phyloP scores from a whole-genome alignment of 2,329 filamentous ascomycete species.

The Biscogniauxia mediterranea region DNA sequence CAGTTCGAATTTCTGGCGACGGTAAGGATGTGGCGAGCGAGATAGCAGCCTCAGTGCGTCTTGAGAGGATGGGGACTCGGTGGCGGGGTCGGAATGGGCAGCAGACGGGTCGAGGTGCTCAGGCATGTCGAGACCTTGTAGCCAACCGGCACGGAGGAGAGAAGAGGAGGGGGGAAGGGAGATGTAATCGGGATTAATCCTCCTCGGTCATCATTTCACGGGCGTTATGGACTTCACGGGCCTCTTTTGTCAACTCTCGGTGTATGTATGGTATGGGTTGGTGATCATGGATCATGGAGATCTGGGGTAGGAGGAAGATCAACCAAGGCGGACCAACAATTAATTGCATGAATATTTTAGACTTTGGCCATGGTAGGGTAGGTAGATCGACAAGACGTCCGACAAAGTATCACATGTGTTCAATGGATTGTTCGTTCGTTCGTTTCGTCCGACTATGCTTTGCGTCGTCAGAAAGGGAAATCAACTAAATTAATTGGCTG shows the following conservation, averaged over 20 bases:
- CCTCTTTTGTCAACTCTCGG: no score
- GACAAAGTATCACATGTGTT: not conserved
- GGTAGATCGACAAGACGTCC: not conserved
- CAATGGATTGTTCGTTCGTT: not conserved
- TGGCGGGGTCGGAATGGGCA: conserved; percentile 24
- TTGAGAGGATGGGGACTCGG: conserved; percentile 35
- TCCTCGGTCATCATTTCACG: not conserved
- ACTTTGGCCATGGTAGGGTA: not conserved
- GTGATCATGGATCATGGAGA: not conserved
- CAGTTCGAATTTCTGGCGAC: conserved; percentile 56
- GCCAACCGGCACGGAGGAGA: not conserved
- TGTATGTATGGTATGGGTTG: no score
- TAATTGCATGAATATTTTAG: not conserved
- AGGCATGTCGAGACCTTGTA: conserved; percentile 43
- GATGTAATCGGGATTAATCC: not conserved
- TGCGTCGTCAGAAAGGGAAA: not conserved
- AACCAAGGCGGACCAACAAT: not conserved
- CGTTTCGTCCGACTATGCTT: not conserved
- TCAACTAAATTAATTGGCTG: not conserved
- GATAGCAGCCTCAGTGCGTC: conserved; percentile 48
- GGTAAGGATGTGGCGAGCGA: conserved; percentile 68
- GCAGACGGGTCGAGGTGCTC: conserved; percentile 40
- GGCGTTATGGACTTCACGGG: no score
- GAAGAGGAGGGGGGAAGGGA: not conserved
- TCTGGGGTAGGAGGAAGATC: not conserved